Base-by-base conservation (phyloP, 768 basidiomycete species). In the Mycena metata region DNA sequence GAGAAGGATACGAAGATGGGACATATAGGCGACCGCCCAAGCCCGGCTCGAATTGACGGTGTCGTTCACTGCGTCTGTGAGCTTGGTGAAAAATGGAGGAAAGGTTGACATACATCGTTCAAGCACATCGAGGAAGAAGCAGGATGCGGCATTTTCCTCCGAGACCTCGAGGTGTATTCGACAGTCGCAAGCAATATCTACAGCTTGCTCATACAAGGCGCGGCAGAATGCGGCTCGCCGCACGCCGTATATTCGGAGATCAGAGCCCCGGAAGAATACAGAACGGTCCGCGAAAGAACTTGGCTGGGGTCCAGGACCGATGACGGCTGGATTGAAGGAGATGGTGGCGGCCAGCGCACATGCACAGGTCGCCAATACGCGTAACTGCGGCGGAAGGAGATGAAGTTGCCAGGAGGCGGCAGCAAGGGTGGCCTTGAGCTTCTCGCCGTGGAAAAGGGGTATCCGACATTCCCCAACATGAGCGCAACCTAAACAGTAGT, bases 361-460 rank as follows among this genome's bases (percentile, higher is more conserved):
- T 60, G 49, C 66, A 68, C 5, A 71, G 52, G 39, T 39, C n/a
- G 63, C 59, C 6, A 71, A 59, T 19, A 65, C 63, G 4, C 63
- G 47, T 5, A 52, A 45, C 46, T 64, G 52, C 3, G 62, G 66
- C 4, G 39, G 63, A 10, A 71, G 63, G 30, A 57, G 66, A 15
- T 57, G 8, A 12, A 68, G 41, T 1, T 62, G 39, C 21, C 60
- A 71, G 2, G 58, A 35, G 7, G 33, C 62, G 13, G 47, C 50
- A 13, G 12, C 30, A 9, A 47, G 11, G 5, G 17, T 21, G 11
- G 17, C 43, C 11, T 58, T 46, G 17, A 66, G 39, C 15, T 39
- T 39, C 15, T 39, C 39, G 11, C 15, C 39, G 10, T 15, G 39
- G 15, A 39, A 39, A 11, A 39, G 39, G 15, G 39, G 39, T 15